Conservation (phyloP, 2,329 filamentous ascomycete species). For the Raffaelea ambrosiae region DNA sequence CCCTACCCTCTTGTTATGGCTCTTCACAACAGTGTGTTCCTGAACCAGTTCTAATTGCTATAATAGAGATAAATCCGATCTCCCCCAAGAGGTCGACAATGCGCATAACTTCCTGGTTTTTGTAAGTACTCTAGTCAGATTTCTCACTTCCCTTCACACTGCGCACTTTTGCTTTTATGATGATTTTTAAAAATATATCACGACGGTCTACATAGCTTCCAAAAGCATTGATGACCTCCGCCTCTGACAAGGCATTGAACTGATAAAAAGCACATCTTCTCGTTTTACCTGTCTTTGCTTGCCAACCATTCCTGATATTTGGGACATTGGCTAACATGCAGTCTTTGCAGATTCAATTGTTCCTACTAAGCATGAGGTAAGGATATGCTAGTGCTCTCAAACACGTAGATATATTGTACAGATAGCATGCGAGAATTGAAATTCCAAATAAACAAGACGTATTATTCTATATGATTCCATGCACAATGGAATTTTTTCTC, state of each 20-base stretch:
- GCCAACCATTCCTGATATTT: too few species aligned
- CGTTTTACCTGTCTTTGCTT: not conserved
- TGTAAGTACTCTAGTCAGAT: slow-evolving; percentile 10
- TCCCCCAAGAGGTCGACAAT: too few species aligned
- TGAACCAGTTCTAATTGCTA: slow-evolving; percentile 7
- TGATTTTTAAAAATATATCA: slow-evolving; percentile 56
- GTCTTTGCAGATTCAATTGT: too few species aligned
- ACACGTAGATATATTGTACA: too few species aligned
- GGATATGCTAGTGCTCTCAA: too few species aligned
- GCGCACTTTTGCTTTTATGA: slow-evolving; percentile 46
- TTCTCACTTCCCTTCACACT: slow-evolving; percentile 4
- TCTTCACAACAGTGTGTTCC: slow-evolving; percentile 36
- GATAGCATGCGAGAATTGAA: too few species aligned
- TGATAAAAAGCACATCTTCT: slow-evolving; percentile 12
- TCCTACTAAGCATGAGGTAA: too few species aligned
- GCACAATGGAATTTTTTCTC: too few species aligned
- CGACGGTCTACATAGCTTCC: slow-evolving; percentile 77
- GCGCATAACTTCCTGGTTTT: not conserved
- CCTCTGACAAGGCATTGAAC: slow-evolving; percentile 61
- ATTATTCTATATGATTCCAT: too few species aligned
- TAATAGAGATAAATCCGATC: too few species aligned
- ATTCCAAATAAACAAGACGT: too few species aligned
- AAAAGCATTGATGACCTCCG: slow-evolving; percentile 65
- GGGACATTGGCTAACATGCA: too few species aligned
- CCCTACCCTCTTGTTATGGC: not conserved